Percentiles rank a stretch among this genome's conserved stretches.
These are phyloP conservation scores for Articulospora tetracladia DNA, from an alignment of 495 filamentous ascomycete genomes.

Conservation along the genomic window DNA sequence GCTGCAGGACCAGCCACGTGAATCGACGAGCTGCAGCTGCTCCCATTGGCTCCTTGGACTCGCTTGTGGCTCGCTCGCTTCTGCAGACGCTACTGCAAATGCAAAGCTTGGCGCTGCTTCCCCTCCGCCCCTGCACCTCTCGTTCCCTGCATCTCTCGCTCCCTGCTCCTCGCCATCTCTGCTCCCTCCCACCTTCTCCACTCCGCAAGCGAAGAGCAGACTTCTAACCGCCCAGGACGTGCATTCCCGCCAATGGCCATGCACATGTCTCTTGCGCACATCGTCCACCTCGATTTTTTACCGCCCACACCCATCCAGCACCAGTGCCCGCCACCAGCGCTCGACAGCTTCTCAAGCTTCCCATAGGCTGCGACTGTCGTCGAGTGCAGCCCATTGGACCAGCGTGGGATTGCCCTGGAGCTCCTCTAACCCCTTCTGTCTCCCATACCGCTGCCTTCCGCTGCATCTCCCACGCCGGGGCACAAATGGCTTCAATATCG, in stretches of 20 bases:
- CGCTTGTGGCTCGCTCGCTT: too few relatives aligned
- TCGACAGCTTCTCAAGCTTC: neutral
- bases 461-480: neutral
- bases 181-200: neutral
- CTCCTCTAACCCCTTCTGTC: neutral
- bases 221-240: conserved; percentile 5
- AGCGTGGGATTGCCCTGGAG: neutral
- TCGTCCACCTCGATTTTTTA: neutral
- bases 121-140: neutral
- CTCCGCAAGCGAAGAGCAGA: neutral
- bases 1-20: neutral
- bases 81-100: too few relatives aligned
- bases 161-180: neutral
- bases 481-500: conserved; percentile 3
- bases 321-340: neutral
- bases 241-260: conserved; percentile 6
- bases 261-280: neutral
- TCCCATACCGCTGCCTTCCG: neutral
- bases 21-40: neutral
- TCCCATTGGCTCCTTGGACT: neutral
- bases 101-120: too few relatives aligned
- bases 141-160: neutral
- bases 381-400: neutral
- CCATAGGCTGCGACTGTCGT: neutral
- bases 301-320: neutral